Conservation (phyloP, 495 filamentous ascomycete species). For the Neohortaea acidophila region DNA sequence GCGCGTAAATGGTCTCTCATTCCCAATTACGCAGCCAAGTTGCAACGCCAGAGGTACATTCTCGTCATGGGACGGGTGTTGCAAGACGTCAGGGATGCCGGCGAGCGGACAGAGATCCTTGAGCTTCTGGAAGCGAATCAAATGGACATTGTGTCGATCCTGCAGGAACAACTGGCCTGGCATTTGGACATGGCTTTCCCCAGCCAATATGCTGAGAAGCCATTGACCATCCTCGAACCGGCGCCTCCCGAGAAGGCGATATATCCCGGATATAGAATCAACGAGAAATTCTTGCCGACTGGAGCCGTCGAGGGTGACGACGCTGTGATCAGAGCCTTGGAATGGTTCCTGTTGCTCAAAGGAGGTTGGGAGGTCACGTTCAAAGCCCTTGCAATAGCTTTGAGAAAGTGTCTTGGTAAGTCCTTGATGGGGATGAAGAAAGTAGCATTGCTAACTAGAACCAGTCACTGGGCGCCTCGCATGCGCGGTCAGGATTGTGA, state of each 20-base stretch:
- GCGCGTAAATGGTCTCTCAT: constrained; percentile 56
- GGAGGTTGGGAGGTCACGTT: constrained; percentile 60
- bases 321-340: constrained; percentile 58
- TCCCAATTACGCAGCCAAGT: constrained; percentile 70
- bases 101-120: constrained; percentile 36
- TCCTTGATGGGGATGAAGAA: too few relatives aligned
- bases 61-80: constrained; percentile 42
- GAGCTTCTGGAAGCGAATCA: constrained; percentile 38
- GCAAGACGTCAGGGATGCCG: constrained; percentile 34
- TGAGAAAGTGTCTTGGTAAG: constrained; percentile 61
- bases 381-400: constrained; percentile 46
- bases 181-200: constrained; percentile 4
- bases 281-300: constrained; percentile 12
- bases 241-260: constrained; percentile 8
- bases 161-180: constrained; percentile 27
- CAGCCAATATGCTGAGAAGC: not conserved
- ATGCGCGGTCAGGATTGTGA: constrained; percentile 10
- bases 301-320: constrained; percentile 33
- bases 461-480: constrained; percentile 15
- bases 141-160: constrained; percentile 38
- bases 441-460: constrained; percentile 7
- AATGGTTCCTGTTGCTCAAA: constrained; percentile 68
- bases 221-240: constrained; percentile 8
- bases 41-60: constrained; percentile 37
- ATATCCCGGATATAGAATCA: constrained; percentile 23